Evolutionary conservation across 371 early-diverging fungal genomes (phyloP).

Genomic region (Dinochytrium kinnereticum): DNA sequence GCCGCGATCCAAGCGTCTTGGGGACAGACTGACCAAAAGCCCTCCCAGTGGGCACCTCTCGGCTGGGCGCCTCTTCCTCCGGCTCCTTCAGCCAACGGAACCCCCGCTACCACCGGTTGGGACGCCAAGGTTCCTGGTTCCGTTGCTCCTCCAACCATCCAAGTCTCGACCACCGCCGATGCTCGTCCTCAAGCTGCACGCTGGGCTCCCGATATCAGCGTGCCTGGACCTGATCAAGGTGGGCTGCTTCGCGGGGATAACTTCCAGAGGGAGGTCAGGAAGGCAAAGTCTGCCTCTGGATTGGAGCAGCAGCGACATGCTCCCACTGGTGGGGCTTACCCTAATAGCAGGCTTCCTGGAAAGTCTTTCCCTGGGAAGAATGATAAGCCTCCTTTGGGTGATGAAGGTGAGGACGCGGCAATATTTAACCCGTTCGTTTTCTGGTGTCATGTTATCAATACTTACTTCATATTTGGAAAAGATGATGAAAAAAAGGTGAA

Average conservation of each 20-base stretch:
- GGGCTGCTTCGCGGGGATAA: not conserved
- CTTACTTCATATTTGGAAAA: not conserved
- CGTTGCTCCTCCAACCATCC: not conserved
- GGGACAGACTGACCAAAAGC: not conserved
- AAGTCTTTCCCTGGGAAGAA: not conserved
- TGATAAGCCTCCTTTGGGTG: too few species aligned
- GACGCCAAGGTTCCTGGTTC: not conserved
- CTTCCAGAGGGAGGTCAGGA: not conserved
- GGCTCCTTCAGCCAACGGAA: too few species aligned
- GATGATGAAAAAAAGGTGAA: not conserved
- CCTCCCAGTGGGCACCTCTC: not conserved
- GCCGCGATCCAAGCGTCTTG: not conserved
- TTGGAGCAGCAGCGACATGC: not conserved
- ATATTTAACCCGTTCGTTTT: not conserved
- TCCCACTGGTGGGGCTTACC: not conserved
- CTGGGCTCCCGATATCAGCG: not conserved
- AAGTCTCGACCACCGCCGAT: not conserved
- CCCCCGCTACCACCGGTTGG: conserved; percentile 5
- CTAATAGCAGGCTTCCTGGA: not conserved
- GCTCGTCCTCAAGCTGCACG: not conserved
- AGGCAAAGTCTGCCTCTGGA: not conserved
- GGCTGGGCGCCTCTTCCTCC: not conserved
- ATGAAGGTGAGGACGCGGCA: too few species aligned
- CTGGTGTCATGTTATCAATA: not conserved
- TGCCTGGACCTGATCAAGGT: not conserved